Percentiles rank a stretch among this genome's conserved stretches.
Evolutionary conservation across 1,139 yeast genomes (phyloP).

Genomic region (Pichia sp.): DNA sequence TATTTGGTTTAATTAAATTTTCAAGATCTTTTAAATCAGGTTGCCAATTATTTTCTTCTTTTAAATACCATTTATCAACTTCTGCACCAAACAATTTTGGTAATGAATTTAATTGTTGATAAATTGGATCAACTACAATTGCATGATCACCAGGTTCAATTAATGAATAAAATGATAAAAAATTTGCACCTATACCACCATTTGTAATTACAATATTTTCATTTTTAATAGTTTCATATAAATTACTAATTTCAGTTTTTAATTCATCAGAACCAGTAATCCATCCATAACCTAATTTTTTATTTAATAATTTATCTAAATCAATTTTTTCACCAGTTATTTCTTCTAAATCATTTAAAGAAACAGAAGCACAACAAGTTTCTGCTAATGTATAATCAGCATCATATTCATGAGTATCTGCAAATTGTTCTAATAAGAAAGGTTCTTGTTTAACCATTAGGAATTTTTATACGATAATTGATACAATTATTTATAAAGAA

Average conservation of each 20-base stretch:
- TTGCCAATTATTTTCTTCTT: conserved; percentile 32
- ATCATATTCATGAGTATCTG: conserved; percentile 45
- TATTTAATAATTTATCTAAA: conserved; percentile 17
- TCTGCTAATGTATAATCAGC: conserved; percentile 45
- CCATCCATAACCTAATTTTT: conserved; percentile 41
- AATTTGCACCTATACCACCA: conserved; percentile 58
- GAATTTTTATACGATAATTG: too few relatives aligned
- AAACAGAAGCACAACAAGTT: conserved; percentile 46
- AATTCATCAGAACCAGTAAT: conserved; percentile 43
- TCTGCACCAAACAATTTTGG: conserved; percentile 44
- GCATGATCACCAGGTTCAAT: conserved; percentile 45
- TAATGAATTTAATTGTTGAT: conserved; percentile 47
- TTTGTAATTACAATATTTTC: conserved; percentile 44
- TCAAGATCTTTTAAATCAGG: conserved; percentile 36
- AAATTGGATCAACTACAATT: conserved; percentile 46
- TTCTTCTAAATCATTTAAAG: conserved; percentile 35
- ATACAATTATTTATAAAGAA: too few relatives aligned
- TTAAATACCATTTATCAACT: conserved; percentile 35
- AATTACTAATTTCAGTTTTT: conserved; percentile 25
- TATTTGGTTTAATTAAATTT: conserved; percentile 31
- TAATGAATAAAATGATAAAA: conserved; percentile 42
- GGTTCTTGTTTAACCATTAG: conserved; percentile 37
- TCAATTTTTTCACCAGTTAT: conserved; percentile 28
- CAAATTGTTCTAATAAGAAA: conserved; percentile 52
- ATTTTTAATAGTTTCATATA: background rate